Base-by-base conservation (phyloP, 192 early-diverging fungal genomes). In the Cladochytrium replicatum region DNA sequence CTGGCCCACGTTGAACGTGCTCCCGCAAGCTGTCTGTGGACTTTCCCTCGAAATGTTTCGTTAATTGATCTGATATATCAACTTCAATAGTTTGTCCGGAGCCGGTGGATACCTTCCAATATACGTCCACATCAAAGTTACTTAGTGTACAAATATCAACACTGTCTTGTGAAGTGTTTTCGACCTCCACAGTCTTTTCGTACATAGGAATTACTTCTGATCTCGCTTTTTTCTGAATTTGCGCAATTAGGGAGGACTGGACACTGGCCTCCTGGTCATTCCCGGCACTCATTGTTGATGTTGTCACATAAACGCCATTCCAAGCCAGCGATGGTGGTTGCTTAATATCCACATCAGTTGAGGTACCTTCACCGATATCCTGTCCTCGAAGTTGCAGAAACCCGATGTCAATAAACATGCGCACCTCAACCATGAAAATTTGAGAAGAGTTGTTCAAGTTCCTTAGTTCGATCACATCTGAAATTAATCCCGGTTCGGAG, bases 381-480 rank as follows among this genome's bases (percentile, higher is more conserved):
- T n/a, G n/a, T n/a, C n/a, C n/a, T n/a, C n/a, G 15, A 15, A 63
- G 6, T 44, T 50, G 32, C 1, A 81, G 52, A 40, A 52, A 61
- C 9, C 59, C 60, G 24, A 54, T 57, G 46, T 91, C 82, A 17
- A 83, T 77, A 68, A 88, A 88, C 5, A 85, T 52, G 2, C 79
- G 65, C 2, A 88, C 64, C 46, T 82, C 79, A 37, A 89, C 69
- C 23, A 63, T 58, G 49, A 79, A 61, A 2, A 67, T 54, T 52
- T 88, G 80, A 6, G 61, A 55, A 3, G 72, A 65, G 47, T 89
- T 87, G 57, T 87, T 78, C 28, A 73, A 43, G 58, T 91, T 91
- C 21, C 64, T 71, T 3, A 85, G 71, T n/a, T 69, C 49, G 8
- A 91, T 65, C 7, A 60, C 62, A 38, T 85, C 79, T 9, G 67